Evolutionary conservation across 805 yeast genomes (phyloP).

Genomic region (Zygosaccharomyces siamensis): DNA sequence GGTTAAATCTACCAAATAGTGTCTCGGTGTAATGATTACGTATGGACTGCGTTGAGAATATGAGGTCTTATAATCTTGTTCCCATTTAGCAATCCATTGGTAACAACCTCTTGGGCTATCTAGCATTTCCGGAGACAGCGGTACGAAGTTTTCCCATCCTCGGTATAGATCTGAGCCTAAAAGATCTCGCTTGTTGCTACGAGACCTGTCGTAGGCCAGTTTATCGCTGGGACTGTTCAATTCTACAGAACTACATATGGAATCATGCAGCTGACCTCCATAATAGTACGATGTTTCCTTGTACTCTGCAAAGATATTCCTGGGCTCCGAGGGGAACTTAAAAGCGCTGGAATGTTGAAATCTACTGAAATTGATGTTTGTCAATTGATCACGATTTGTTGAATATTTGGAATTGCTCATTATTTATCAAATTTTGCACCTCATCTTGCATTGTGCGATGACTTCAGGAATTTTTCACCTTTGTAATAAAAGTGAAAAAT

Average conservation of each 20-base stretch:
- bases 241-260: slow-evolving; percentile 13
- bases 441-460: background rate
- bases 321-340: slow-evolving; percentile 10
- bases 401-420: background rate
- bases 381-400: background rate
- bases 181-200: slow-evolving; percentile 13
- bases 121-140: slow-evolving; percentile 20
- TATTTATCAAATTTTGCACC: background rate
- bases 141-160: slow-evolving; percentile 19
- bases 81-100: slow-evolving; percentile 17
- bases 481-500: background rate
- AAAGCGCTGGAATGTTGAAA: slow-evolving; percentile 10
- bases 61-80: slow-evolving; percentile 4
- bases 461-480: background rate
- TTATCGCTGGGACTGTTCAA: slow-evolving; percentile 5
- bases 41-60: slow-evolving; percentile 9
- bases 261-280: slow-evolving; percentile 10
- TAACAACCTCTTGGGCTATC: slow-evolving; percentile 24
- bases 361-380: slow-evolving; percentile 1
- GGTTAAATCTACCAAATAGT: slow-evolving; percentile 27
- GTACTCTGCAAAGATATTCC: slow-evolving; percentile 14
- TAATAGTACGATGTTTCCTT: slow-evolving; percentile 21
- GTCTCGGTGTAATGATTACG: slow-evolving; percentile 29
- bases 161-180: slow-evolving; percentile 24
- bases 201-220: slow-evolving; percentile 2